Evolutionary conservation across 805 yeast species (phyloP).

Genomic region (Kazachstania martiniae): DNA sequence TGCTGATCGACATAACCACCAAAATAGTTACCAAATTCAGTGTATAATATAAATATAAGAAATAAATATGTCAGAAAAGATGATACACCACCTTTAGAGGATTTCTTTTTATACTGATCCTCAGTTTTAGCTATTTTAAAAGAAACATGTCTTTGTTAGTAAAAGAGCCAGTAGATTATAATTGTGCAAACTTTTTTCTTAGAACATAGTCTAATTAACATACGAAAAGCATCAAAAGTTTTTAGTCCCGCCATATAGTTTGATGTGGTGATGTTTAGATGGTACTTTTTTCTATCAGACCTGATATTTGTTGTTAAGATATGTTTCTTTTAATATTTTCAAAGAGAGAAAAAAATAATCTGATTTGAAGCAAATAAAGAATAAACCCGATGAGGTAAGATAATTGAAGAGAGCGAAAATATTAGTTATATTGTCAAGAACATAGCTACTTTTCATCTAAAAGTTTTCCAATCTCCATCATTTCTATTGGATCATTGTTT

Average conservation of each 20-base stretch:
- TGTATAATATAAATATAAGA: conserved; percentile 63
- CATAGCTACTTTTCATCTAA: too few relatives aligned
- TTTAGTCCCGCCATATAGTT: conserved; percentile 33
- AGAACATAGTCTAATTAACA: conserved; percentile 22
- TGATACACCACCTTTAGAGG: conserved; percentile 67
- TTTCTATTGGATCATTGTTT: too few relatives aligned
- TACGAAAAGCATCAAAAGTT: conserved; percentile 65
- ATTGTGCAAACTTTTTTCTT: neutral
- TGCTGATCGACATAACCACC: conserved; percentile 76
- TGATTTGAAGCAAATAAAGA: too few relatives aligned
- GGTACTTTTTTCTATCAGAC: too few relatives aligned
- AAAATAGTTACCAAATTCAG: conserved; percentile 72
- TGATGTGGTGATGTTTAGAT: too few relatives aligned
- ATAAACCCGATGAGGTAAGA: too few relatives aligned
- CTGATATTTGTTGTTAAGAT: too few relatives aligned
- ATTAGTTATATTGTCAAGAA: too few relatives aligned
- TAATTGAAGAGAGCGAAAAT: too few relatives aligned
- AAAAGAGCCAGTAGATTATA: neutral
- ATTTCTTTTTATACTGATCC: conserved; percentile 59
- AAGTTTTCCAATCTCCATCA: too few relatives aligned
- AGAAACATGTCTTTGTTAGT: conserved; percentile 1
- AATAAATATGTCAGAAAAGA: conserved; percentile 53
- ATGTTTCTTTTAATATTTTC: too few relatives aligned
- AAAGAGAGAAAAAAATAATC: too few relatives aligned
- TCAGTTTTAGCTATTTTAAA: conserved; percentile 49